Evolutionary conservation across 495 filamentous ascomycete species (phyloP).

Genomic region (Tuber indicum): DNA sequence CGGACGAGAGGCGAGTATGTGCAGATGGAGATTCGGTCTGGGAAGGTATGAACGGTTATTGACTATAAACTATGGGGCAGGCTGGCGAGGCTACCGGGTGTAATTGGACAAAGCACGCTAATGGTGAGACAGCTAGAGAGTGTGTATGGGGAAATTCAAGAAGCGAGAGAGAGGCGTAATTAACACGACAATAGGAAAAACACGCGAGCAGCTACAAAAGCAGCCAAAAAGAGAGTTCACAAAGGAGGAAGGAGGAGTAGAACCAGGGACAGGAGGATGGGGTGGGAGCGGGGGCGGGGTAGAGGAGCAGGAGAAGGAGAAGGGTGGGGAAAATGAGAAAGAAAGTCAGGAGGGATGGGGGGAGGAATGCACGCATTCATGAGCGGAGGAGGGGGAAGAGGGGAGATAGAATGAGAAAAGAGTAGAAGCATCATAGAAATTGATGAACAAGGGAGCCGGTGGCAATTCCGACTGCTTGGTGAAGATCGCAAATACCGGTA

Average conservation of each 20-base stretch:
- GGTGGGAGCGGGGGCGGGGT: no score
- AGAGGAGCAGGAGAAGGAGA: background rate
- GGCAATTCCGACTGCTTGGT: background rate
- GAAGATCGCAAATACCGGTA: background rate
- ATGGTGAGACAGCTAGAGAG: slow-evolving; percentile 31
- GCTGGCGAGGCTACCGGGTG: background rate
- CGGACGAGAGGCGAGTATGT: slow-evolving; percentile 31
- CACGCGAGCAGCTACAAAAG: slow-evolving; percentile 13
- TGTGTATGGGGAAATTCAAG: slow-evolving; percentile 27
- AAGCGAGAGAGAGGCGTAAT: slow-evolving; percentile 35
- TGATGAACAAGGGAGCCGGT: slow-evolving; percentile 6
- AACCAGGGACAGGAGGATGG: slow-evolving; percentile 6
- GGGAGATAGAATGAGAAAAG: slow-evolving; percentile 8
- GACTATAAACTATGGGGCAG: slow-evolving; percentile 7
- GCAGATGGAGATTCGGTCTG: slow-evolving; percentile 19
- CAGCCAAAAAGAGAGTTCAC: slow-evolving; percentile 11
- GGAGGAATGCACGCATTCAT: slow-evolving; percentile 26
- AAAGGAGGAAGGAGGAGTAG: slow-evolving; percentile 5
- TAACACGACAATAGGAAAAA: slow-evolving; percentile 28
- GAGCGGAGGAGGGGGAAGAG: slow-evolving; percentile 12
- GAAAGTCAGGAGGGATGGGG: slow-evolving; percentile 6
- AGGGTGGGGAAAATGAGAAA: slow-evolving; percentile 9
- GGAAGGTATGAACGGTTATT: slow-evolving; percentile 17
- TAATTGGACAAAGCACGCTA: slow-evolving; percentile 19
- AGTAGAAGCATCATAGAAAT: slow-evolving; percentile 1